A percentile compares a stretch with the other conserved stretches of the same genome.
Evolutionary conservation across 2,329 filamentous ascomycete species (phyloP).

Genomic region (Calonectria hawksworthii): DNA sequence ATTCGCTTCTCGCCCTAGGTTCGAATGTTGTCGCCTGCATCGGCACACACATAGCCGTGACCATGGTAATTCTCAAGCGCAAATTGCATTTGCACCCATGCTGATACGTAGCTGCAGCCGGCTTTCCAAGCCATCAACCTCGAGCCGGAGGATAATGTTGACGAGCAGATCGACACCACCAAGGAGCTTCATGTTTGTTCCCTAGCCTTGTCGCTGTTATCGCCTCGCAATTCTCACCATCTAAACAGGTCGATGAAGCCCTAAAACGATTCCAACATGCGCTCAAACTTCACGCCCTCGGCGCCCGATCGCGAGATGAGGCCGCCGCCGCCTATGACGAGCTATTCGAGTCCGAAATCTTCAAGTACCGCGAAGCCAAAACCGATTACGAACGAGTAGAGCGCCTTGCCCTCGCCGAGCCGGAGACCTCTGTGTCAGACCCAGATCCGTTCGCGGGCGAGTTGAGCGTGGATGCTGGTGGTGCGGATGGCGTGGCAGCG

Average conservation of each 20-base stretch:
- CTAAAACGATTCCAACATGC: conserved; percentile 94
- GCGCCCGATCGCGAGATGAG: conserved; percentile 79
- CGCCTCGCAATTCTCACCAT: conserved; percentile 13
- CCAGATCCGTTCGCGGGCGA: conserved; percentile 64
- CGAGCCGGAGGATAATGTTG: conserved; percentile 89
- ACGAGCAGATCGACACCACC: conserved; percentile 94
- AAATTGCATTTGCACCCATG: background rate
- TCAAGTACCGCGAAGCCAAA: conserved; percentile 88
- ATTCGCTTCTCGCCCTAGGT: conserved; percentile 14
- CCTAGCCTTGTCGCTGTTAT: fast-evolving
- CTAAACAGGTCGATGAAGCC: conserved; percentile 85
- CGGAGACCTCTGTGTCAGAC: conserved; percentile 57
- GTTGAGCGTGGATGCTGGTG: conserved; percentile 70
- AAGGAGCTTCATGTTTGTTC: conserved; percentile 84
- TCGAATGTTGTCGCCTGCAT: conserved; percentile 39
- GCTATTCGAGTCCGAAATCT: conserved; percentile 93
- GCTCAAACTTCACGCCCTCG: conserved; percentile 91
- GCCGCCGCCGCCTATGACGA: conserved; percentile 86
- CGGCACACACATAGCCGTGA: conserved; percentile 33
- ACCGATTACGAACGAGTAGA: conserved; percentile 86
- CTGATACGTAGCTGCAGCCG: conserved; percentile 57
- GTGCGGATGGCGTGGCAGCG: conserved; percentile 81
- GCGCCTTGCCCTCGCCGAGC: conserved; percentile 64
- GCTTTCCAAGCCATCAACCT: conserved; percentile 92
- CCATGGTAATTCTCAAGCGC: conserved; percentile 35